phyloP scores from a whole-genome alignment of 352 stramenopile species.

The Globisporangium sylvaticum region DNA sequence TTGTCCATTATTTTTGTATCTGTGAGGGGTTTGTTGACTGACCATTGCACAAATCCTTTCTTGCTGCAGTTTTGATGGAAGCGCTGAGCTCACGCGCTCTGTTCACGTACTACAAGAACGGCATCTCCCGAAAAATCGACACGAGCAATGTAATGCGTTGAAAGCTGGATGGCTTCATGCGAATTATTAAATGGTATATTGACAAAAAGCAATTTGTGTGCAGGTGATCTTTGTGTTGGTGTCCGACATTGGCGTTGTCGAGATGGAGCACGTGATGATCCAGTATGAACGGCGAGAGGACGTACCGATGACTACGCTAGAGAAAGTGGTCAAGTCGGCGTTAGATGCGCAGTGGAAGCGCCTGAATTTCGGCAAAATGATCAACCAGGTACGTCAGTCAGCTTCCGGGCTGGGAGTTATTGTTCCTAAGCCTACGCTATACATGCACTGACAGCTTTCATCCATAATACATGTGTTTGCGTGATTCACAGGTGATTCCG shows the following conservation, averaged over 20 bases:
- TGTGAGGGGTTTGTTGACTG: neutral
- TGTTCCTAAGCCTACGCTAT: neutral
- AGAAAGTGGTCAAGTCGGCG: constrained; percentile 74
- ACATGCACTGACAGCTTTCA: neutral
- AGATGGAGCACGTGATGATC: constrained; percentile 87
- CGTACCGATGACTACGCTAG: constrained; percentile 51
- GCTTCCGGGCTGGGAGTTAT: neutral
- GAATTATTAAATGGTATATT: neutral
- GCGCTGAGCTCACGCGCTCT: constrained; percentile 64
- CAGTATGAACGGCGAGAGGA: constrained; percentile 70
- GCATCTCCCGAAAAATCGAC: constrained; percentile 63
- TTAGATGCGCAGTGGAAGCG: constrained; percentile 86
- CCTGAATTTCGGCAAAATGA: constrained; percentile 88
- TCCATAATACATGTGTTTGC: neutral
- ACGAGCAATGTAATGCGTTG: constrained; percentile 59
- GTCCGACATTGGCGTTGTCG: constrained; percentile 82
- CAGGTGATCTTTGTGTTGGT: constrained; percentile 89
- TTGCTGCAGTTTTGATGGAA: constrained; percentile 59
- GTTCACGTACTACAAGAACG: constrained; percentile 76
- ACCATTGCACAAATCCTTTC: neutral
- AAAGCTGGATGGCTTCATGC: neutral
- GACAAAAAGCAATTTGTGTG: neutral
- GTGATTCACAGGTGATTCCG: constrained; percentile 63
- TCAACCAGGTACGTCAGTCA: constrained; percentile 52
- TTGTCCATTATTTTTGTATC: neutral